Conservation (phyloP, 441 rosid genomes). For the Raphanus hybrid region DNA sequence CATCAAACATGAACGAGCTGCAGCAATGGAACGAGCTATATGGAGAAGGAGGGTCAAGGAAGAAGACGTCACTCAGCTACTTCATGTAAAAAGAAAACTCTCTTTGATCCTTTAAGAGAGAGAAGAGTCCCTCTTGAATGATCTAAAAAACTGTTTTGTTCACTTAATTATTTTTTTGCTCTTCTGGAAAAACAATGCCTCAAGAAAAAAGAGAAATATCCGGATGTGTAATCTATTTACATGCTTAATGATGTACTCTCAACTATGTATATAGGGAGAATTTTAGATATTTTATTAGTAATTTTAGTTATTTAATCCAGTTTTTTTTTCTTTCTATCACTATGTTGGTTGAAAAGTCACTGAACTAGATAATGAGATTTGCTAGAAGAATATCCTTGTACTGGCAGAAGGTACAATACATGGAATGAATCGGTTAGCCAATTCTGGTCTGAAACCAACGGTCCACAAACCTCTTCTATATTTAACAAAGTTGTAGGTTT, state of each 20-base stretch:
- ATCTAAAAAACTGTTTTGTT: constrained; percentile 18
- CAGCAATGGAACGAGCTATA: constrained; percentile 93
- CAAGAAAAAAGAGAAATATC: background rate
- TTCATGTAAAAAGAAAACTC: constrained; percentile 62
- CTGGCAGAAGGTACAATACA: background rate
- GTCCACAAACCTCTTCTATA: background rate
- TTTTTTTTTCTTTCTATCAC: background rate
- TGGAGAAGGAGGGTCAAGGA: constrained; percentile 93
- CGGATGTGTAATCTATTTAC: constrained; percentile 7
- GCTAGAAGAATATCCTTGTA: background rate
- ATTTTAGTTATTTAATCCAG: background rate
- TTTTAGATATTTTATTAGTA: constrained; percentile 12
- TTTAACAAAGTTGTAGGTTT: too few species aligned
- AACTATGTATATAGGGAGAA: constrained; percentile 4
- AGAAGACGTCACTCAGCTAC: constrained; percentile 87
- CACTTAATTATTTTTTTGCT: constrained; percentile 22
- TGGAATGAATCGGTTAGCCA: background rate
- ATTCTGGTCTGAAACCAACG: background rate
- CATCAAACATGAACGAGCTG: constrained; percentile 90
- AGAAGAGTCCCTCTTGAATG: constrained; percentile 20
- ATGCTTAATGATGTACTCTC: background rate
- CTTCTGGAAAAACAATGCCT: background rate
- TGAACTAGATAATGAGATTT: background rate
- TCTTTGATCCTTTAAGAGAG: constrained; percentile 11
- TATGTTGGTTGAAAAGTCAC: background rate